These are phyloP conservation scores for Ascomycota sp. DNA, from an alignment of 2,329 filamentous ascomycete genomes.

Conservation along the genomic window DNA sequence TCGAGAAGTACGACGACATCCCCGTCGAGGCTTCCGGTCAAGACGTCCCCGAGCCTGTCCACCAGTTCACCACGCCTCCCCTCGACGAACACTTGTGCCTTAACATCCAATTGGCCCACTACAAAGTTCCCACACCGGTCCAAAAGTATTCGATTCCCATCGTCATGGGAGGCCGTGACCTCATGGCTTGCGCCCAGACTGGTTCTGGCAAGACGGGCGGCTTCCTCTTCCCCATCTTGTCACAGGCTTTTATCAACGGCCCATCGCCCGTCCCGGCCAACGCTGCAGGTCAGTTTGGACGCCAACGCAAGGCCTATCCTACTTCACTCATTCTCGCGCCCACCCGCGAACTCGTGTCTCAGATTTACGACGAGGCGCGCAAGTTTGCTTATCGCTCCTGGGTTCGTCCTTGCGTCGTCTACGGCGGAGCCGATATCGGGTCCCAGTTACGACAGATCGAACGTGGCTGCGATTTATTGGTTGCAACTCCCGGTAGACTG, in stretches of 20 bases:
- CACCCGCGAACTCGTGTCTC: slow-evolving; percentile 93
- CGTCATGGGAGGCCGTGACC: slow-evolving; percentile 89
- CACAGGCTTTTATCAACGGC: slow-evolving; percentile 85
- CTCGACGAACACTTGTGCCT: slow-evolving; percentile 80
- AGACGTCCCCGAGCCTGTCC: slow-evolving; percentile 80
- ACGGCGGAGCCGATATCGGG: slow-evolving; percentile 96
- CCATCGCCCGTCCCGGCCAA: slow-evolving; percentile 48
- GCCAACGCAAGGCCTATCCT: slow-evolving; percentile 93
- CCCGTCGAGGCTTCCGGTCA: slow-evolving; percentile 92
- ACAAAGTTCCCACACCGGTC: slow-evolving; percentile 89
- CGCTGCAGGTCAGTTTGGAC: slow-evolving; percentile 55
- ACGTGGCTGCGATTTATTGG: slow-evolving; percentile 86
- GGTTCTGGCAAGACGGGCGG: slow-evolving; percentile 99
- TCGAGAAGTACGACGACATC: slow-evolving; percentile 99
- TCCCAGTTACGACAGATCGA: slow-evolving; percentile 97
- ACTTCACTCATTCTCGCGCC: slow-evolving; percentile 91
- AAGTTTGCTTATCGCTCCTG: slow-evolving; percentile 98
- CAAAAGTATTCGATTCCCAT: slow-evolving; percentile 99
- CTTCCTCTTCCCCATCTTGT: slow-evolving; percentile 97
- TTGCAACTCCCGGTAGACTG: slow-evolving; percentile 90
- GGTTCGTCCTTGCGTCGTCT: slow-evolving; percentile 96
- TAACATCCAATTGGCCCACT: slow-evolving; percentile 88
- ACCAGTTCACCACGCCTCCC: slow-evolving; percentile 80
- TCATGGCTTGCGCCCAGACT: slow-evolving; percentile 99
- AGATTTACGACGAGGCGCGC: slow-evolving; percentile 93